phyloP scores from a whole-genome alignment of 257 asterid species.

The Nicotiana attenuata region DNA sequence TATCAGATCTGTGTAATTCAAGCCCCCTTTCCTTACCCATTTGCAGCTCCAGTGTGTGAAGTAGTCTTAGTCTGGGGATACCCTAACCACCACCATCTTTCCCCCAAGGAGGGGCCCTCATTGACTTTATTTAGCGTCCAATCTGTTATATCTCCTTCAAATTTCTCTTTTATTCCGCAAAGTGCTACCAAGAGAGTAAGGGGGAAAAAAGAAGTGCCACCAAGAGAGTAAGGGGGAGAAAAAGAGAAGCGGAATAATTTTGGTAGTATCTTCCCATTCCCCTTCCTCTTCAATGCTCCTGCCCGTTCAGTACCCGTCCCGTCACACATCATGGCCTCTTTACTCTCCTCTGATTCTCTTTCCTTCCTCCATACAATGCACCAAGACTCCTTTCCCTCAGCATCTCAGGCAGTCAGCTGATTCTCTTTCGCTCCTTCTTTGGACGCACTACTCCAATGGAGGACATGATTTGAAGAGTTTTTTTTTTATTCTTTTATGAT shows the following conservation, averaged over 20 bases:
- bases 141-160: neutral
- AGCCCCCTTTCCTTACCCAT: neutral
- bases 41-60: neutral
- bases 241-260: too few relatives aligned
- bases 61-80: neutral
- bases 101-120: neutral
- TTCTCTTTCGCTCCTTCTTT: neutral
- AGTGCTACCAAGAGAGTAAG: neutral
- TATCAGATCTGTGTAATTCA: neutral
- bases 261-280: too few relatives aligned
- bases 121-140: neutral
- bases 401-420: neutral
- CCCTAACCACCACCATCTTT: neutral
- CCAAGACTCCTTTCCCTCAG: neutral
- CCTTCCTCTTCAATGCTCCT: too few relatives aligned
- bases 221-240: too few relatives aligned
- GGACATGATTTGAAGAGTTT: neutral
- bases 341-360: neutral
- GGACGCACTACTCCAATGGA: neutral
- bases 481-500: too few relatives aligned
- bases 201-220: neutral
- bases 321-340: neutral
- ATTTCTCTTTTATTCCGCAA: neutral
- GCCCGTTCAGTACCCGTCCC: neutral
- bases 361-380: neutral